Evolutionary conservation across 2,329 filamentous ascomycete species (phyloP), one percentile per base, ranked within the genome.

Genomic region (Stachybotrys chartarum): DNA sequence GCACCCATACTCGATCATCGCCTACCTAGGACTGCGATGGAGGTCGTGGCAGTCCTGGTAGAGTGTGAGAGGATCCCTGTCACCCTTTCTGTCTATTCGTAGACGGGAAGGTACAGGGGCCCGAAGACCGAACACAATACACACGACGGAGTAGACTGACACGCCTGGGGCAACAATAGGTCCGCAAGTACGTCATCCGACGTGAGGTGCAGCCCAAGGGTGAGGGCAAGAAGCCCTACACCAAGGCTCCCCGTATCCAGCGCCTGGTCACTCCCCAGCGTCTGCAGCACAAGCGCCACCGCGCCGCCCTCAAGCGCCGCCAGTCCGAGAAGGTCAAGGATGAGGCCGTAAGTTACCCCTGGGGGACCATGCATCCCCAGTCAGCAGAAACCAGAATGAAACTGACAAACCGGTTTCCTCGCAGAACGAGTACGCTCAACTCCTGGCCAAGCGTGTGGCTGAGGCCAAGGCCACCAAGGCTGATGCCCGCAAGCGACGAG

Each of bases 231-330:
- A 88, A 90, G 82, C 80, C 92, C 70, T 97, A 97, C 88, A 97
- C 93, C 88, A 99, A 99, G 90, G 94, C 94, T 71, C 94, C 94
- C 78, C 95, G 93, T 86, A 99, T 99, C 82, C 94, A 99, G 87
- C 91, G 94, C 77, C 91, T 99, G 71, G 91, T 99, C 71, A 99
- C 94, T 73, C 94, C 94, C 77, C 94, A 97, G 83, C 94, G 94
- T 78, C 91, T 99, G 75, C 94, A 99, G 86, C 94, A 96, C 89
- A 99, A 97, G 90, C 91, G 94, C 73, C 94, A 97, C 85, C 86
- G 92, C 70, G 82, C 95, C 72, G 93, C 94, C 72, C 88, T 99
- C 81, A 99, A 99, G 91, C 91, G 93, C 78, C 93, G 94, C 79
- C 90, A 91, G 75, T 81, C 92, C 72, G 94, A 99, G 84, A 89